Evolutionary conservation across 2,329 filamentous ascomycete species (phyloP).

Genomic region (Fusarium gaditjirri): DNA sequence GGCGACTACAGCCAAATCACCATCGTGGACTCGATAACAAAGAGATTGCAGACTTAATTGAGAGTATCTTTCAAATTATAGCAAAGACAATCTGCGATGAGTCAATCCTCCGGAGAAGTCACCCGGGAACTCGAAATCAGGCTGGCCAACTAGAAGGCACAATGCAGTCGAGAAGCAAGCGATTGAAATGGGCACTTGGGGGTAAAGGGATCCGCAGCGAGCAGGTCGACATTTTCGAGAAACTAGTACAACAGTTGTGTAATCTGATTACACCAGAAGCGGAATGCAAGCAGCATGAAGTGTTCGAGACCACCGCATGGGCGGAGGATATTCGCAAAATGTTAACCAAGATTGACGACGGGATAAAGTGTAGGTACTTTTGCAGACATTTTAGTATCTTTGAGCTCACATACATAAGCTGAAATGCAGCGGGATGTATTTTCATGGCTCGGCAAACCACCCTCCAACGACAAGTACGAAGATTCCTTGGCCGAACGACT

Average conservation of each 20-base stretch:
- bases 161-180: too few species aligned
- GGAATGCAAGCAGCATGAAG: too few species aligned
- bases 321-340: neutral
- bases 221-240: neutral
- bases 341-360: neutral
- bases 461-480: neutral
- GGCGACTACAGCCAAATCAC: neutral
- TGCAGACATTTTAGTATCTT: too few species aligned
- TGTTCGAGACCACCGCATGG: neutral
- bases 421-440: neutral
- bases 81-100: neutral
- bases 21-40: neutral
- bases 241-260: neutral
- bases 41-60: neutral
- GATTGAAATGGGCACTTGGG: neutral
- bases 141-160: neutral
- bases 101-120: fast-evolving
- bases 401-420: too few species aligned
- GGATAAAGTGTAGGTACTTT: too few species aligned
- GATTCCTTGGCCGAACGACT: neutral
- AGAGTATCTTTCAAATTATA: neutral
- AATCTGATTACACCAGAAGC: neutral
- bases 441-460: neutral
- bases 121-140: fast-evolving
- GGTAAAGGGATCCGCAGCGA: neutral